Evolutionary conservation across 768 basidiomycete species (phyloP), one percentile per base, ranked within the genome.

Genomic region (Lactifluus echinatus): DNA sequence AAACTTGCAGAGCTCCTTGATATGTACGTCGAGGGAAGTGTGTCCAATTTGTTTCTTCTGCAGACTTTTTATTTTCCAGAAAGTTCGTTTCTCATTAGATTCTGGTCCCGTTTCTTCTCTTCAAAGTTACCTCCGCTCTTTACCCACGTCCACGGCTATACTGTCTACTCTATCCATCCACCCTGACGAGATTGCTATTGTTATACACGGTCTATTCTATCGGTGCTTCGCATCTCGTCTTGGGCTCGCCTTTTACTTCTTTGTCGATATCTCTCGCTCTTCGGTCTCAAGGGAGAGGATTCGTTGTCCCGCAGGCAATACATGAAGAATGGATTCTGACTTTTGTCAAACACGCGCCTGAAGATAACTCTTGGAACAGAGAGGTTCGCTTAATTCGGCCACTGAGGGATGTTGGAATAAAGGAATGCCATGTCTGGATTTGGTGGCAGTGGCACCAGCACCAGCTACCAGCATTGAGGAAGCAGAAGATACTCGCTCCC

Each of bases 251-350:
- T 2, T 71, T 90, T n/a, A 91, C 90, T 1, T 82, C 84, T 0
- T 73, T 92, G 0, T 88, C 89, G 0, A 77, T 91, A 31, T 79
- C 81, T 21, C 71, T 91, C 21, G 85, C 91, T 82, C 87, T 3
- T 81, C 79, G 12, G 82, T 92, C 86, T 0, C 84, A 87, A 67
- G 90, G 90, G 12, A 81, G 83, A 2, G 90, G 90, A 0, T 88
- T 84, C 68, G 74, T 78, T 3, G 76, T 91, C 12, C 75, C 72
- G 12, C 83, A 87, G 65, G 85, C 89, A 63, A 74, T 78, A 19
- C 78, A 83, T 64, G 89, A 91, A 66, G 83, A 84, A 54, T 91
- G 88, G 89, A 57, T 64, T 12, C 70, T 77, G 10, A 46, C 39
- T 14, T 52, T 48, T 33, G 24, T 61, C 46, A 29, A 65, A 56